phyloP scores from a whole-genome alignment of 257 asterid species.

The Thymus mandschuricus region DNA sequence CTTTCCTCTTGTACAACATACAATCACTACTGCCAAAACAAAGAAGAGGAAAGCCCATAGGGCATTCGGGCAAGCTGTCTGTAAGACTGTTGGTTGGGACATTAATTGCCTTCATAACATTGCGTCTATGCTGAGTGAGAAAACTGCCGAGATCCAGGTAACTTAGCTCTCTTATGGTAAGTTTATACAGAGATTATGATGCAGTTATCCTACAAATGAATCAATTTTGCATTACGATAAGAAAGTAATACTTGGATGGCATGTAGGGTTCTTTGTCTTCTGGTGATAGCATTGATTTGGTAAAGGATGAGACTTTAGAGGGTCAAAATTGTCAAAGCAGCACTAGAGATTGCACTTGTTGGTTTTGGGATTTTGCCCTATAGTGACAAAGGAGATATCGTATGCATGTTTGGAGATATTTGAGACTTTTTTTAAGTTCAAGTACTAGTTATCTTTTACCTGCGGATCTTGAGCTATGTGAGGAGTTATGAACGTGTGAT shows the following conservation, averaged over 20 bases:
- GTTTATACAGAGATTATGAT: slow-evolving; percentile 4
- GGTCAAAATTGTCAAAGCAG: slow-evolving; percentile 22
- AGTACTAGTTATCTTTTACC: not conserved
- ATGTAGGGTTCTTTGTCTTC: slow-evolving; percentile 18
- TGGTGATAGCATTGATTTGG: slow-evolving; percentile 24
- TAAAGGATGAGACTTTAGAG: slow-evolving; percentile 25
- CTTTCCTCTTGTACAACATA: slow-evolving; percentile 72
- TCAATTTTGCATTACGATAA: slow-evolving; percentile 32
- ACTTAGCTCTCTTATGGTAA: slow-evolving; percentile 1
- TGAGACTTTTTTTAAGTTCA: slow-evolving; percentile 6
- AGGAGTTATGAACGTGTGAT: not conserved
- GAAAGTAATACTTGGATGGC: slow-evolving; percentile 24
- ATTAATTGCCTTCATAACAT: slow-evolving; percentile 50
- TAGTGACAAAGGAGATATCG: slow-evolving; percentile 36
- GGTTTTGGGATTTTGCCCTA: slow-evolving; percentile 27
- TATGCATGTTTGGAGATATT: slow-evolving; percentile 28
- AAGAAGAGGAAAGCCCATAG: slow-evolving; percentile 65
- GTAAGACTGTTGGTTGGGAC: slow-evolving; percentile 87
- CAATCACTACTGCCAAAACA: slow-evolving; percentile 49
- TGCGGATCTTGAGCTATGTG: slow-evolving; percentile 21
- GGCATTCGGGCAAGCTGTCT: slow-evolving; percentile 66
- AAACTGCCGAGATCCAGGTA: slow-evolving; percentile 36
- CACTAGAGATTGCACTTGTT: slow-evolving; percentile 27
- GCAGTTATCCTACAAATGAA: not conserved
- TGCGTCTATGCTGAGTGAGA: slow-evolving; percentile 44